Conservation (phyloP, 768 basidiomycete genomes). For the Porpolomopsis calyptriformis region DNA sequence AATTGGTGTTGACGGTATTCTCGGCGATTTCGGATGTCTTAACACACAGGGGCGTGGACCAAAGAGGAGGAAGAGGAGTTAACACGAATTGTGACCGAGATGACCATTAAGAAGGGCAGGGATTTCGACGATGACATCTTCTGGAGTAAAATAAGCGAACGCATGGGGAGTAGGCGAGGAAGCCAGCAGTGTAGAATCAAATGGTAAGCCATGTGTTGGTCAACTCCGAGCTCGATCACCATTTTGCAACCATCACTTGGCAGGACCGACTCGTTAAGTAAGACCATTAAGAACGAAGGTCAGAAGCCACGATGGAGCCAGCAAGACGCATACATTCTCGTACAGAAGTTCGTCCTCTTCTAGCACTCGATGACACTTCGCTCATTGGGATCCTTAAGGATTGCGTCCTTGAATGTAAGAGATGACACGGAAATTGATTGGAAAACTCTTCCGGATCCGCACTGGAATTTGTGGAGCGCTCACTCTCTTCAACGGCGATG, state of each 20-base stretch:
- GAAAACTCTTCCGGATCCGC: conserved; percentile 61
- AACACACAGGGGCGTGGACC: conserved; percentile 56
- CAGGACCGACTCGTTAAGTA: conserved; percentile 71
- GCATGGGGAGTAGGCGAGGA: conserved; percentile 66
- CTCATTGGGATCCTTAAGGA: conserved; percentile 28
- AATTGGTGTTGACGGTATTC: no score
- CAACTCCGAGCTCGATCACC: neutral
- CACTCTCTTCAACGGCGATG: conserved; percentile 72
- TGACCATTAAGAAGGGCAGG: conserved; percentile 64
- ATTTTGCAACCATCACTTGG: neutral
- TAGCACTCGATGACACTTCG: neutral
- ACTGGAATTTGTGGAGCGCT: conserved; percentile 81
- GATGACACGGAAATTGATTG: conserved; percentile 82
- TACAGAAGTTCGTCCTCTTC: conserved; percentile 56
- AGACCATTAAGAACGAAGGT: conserved; percentile 63
- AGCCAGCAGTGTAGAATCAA: conserved; percentile 83
- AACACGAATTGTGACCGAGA: conserved; percentile 61
- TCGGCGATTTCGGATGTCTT: no score
- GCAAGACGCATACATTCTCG: conserved; percentile 68
- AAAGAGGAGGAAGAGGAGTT: conserved; percentile 69
- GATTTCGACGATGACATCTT: conserved; percentile 71
- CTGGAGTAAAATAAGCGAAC: conserved; percentile 67
- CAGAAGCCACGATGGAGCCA: conserved; percentile 62
- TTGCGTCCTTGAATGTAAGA: conserved; percentile 62
- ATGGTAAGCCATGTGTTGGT: conserved; percentile 40